phyloP scores from a whole-genome alignment of 768 basidiomycete species.

The Tephrocybe sp. region DNA sequence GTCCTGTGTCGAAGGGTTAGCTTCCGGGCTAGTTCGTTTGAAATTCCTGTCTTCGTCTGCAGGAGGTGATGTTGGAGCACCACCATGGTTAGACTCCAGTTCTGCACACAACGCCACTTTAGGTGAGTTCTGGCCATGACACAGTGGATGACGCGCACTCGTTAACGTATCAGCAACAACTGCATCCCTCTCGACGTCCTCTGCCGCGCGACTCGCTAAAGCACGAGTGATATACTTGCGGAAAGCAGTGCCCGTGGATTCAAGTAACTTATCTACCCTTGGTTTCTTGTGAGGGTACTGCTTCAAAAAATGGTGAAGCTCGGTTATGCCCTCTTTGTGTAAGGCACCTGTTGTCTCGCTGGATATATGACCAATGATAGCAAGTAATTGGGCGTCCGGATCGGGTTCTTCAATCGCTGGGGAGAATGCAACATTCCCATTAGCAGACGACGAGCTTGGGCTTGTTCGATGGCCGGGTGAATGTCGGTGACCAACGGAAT shows the following conservation, averaged over 20 bases:
- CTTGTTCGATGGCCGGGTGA: slow-evolving; percentile 69
- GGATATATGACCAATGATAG: slow-evolving; percentile 83
- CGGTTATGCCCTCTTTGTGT: slow-evolving; percentile 93
- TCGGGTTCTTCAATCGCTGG: slow-evolving; percentile 77
- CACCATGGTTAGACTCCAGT: slow-evolving; percentile 58
- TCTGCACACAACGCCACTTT: slow-evolving; percentile 35
- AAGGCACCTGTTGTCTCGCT: slow-evolving; percentile 85
- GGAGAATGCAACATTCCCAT: slow-evolving; percentile 49
- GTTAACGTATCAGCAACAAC: slow-evolving; percentile 83
- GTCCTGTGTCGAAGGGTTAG: slow-evolving; percentile 47
- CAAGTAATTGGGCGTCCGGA: slow-evolving; percentile 78
- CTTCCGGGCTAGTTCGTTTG: slow-evolving; percentile 29
- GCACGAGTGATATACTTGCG: slow-evolving; percentile 89
- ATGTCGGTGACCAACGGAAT: slow-evolving; percentile 49
- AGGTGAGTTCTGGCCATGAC: neutral
- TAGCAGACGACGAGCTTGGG: slow-evolving; percentile 61
- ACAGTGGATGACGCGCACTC: slow-evolving; percentile 45
- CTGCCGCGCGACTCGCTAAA: slow-evolving; percentile 81
- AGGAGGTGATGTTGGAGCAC: slow-evolving; percentile 25
- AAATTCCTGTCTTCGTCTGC: slow-evolving; percentile 29
- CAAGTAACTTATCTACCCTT: slow-evolving; percentile 83
- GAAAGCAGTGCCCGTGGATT: slow-evolving; percentile 86
- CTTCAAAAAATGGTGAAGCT: slow-evolving; percentile 91
- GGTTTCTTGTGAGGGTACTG: slow-evolving; percentile 81
- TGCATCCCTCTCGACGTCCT: slow-evolving; percentile 76